Base-by-base conservation (phyloP, 2,329 filamentous ascomycete species). In the Dactylellina leptospora region DNA sequence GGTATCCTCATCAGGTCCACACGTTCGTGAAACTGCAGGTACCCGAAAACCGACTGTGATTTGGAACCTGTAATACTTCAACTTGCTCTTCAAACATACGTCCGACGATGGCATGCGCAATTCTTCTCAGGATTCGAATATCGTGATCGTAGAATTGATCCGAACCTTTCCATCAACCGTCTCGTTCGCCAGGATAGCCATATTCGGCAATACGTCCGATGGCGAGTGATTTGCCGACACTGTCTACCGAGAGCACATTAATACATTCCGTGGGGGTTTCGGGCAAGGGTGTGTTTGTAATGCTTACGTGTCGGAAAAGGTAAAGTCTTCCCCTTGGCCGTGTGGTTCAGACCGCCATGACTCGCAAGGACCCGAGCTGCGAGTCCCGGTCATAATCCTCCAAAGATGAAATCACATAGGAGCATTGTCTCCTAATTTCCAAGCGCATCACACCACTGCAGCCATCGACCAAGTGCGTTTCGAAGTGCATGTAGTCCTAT, bases 301-400 rank as follows among this genome's bases (percentile, higher is more conserved):
- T 71, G 66, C 66, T 71, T 62, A 71, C 66, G 66, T 63, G 66
- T 62, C 66, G 51, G 45, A 53, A 71, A 71, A 48, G 58, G 66
- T 62, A 53, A 71, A 58, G 54, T 45, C 20, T 62, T 63, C 66
- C 66, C 66, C 59, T 48, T 71, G 58, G 13, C 66, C 53, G 50
- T 71, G 58, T 45, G 54, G 50, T 62, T 71, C 56, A 61, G 36
- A 62, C 66, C 51, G 59, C 66, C 66, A 71, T 71, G 66, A 71
- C 66, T 71, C 66, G 66, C 55, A 61, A 70, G 51, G 42, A 10
- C 38, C 50, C 60, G 27, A 61, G 18, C n/a, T 44, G 53, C 28
- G 16, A 45, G 38, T 47, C 47, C n/a, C 5, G 18, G n/a, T 10
- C 18, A 45, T n/a, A n/a, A 6, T 8, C 28, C n/a, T 18, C 8